Evolutionary conservation across 352 stramenopile genomes (phyloP).

Genomic region (Phytophthora idaei): DNA sequence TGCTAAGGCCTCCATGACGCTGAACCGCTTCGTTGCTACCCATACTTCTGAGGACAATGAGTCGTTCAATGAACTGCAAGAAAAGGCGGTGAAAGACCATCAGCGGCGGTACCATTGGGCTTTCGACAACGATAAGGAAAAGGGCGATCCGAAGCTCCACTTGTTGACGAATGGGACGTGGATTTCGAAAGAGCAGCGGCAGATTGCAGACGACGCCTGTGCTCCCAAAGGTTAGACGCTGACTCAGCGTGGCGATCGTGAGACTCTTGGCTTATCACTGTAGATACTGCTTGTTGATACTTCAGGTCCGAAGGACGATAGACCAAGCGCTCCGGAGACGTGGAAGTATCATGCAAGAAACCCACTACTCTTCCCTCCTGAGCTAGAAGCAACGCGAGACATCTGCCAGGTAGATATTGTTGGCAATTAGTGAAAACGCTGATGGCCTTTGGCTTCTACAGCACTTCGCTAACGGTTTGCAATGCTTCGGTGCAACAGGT

Average conservation of each 20-base stretch:
- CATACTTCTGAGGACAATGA: conserved; percentile 89
- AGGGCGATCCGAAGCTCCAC: conserved; percentile 70
- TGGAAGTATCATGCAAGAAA: conserved; percentile 83
- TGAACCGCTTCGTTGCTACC: conserved; percentile 79
- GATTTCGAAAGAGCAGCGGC: conserved; percentile 71
- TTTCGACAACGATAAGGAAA: conserved; percentile 57
- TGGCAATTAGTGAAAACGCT: background rate
- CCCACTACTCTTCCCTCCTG: conserved; percentile 76
- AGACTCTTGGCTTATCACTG: background rate
- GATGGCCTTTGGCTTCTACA: too few relatives aligned
- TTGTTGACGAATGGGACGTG: conserved; percentile 72
- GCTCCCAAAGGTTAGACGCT: conserved; percentile 51
- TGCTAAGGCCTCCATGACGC: conserved; percentile 47
- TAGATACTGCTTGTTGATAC: conserved; percentile 2
- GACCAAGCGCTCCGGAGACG: conserved; percentile 68
- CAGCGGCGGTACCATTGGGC: conserved; percentile 79
- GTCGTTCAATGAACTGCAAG: conserved; percentile 76
- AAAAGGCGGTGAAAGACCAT: conserved; percentile 73
- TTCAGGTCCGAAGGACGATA: conserved; percentile 59
- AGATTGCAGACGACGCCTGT: conserved; percentile 62
- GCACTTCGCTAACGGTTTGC: background rate
- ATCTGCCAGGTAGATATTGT: conserved; percentile 61
- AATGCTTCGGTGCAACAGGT: conserved; percentile 29
- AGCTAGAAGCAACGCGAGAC: conserved; percentile 53
- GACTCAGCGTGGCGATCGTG: background rate